These are phyloP conservation scores for Beauveria sp. DNA, from an alignment of 2,329 filamentous ascomycete species.

Conservation along the genomic window DNA sequence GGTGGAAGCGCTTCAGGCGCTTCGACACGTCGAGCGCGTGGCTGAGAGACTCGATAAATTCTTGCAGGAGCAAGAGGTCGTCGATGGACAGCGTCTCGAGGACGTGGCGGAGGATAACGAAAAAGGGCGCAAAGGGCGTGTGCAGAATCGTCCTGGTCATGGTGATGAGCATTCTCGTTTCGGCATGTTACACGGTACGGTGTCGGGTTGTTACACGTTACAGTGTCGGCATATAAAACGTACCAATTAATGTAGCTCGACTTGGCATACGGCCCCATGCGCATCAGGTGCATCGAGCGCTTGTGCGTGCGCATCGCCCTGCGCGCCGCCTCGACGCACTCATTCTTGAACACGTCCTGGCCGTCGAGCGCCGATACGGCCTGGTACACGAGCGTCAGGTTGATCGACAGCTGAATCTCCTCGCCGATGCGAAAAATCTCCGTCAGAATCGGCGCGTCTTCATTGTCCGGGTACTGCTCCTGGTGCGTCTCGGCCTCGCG, in stretches of 20 bases:
- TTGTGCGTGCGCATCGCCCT: slow-evolving; percentile 39
- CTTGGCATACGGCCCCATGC: slow-evolving; percentile 32
- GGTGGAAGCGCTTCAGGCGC: slow-evolving; percentile 51
- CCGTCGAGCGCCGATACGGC: slow-evolving; percentile 41
- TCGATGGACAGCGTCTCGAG: slow-evolving; percentile 44
- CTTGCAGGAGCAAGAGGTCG: slow-evolving; percentile 47
- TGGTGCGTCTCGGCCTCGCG: slow-evolving; percentile 27
- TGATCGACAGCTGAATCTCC: slow-evolving; percentile 39
- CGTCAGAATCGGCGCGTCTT: slow-evolving; percentile 31
- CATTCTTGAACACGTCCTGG: slow-evolving; percentile 35
- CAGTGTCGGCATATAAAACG: slow-evolving; percentile 10
- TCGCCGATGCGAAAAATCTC: slow-evolving; percentile 39
- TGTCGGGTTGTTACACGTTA: too few relatives aligned
- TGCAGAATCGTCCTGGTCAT: slow-evolving; percentile 41
- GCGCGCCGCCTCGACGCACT: slow-evolving; percentile 43
- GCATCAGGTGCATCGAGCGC: slow-evolving; percentile 36
- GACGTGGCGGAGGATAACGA: slow-evolving; percentile 51
- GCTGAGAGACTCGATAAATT: slow-evolving; percentile 50
- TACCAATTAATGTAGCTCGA: slow-evolving; percentile 48
- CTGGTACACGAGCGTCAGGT: slow-evolving; percentile 44
- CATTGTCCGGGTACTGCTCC: slow-evolving; percentile 29
- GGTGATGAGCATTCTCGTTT: background rate
- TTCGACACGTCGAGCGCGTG: slow-evolving; percentile 45
- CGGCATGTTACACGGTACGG: too few relatives aligned
- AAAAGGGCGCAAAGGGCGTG: slow-evolving; percentile 52